Conservation (phyloP, 148 eudicot genomes). For the Chenopodium quinoa region DNA sequence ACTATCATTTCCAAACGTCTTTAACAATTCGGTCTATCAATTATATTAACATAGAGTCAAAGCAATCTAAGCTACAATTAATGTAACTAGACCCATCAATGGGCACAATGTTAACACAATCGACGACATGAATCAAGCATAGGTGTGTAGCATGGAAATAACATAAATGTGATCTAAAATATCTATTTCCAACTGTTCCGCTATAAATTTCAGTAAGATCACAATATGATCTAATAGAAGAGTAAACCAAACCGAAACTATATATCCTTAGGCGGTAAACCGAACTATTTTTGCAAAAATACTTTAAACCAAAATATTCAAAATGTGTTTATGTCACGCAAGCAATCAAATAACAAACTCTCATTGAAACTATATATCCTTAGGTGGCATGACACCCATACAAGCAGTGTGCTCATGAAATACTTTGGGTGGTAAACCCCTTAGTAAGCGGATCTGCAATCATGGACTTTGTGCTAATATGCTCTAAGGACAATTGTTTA, state of each 20-base stretch:
- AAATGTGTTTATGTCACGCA: background rate
- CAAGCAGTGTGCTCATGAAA: conserved; percentile 8
- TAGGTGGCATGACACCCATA: conserved; percentile 1
- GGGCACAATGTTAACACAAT: background rate
- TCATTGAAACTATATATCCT: background rate
- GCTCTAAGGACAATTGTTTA: no score
- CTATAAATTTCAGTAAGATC: background rate
- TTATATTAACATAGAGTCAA: no score
- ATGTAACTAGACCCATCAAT: background rate
- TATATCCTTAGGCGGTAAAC: no score
- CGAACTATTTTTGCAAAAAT: background rate
- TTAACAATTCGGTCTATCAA: no score
- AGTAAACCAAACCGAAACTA: background rate
- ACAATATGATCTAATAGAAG: background rate
- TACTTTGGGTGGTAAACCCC: background rate
- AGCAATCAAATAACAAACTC: background rate
- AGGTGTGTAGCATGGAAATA: background rate
- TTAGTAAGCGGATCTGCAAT: background rate
- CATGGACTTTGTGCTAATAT: no score
- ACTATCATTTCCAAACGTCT: no score
- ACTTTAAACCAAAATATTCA: background rate
- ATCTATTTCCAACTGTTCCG: conserved; percentile 1
- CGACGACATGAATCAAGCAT: background rate
- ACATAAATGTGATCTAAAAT: background rate
- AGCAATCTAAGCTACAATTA: no score